Evolutionary conservation across 176 grass and related monocot species (phyloP), one percentile per base, ranked within the genome.

Genomic region (Juncus effusus): DNA sequence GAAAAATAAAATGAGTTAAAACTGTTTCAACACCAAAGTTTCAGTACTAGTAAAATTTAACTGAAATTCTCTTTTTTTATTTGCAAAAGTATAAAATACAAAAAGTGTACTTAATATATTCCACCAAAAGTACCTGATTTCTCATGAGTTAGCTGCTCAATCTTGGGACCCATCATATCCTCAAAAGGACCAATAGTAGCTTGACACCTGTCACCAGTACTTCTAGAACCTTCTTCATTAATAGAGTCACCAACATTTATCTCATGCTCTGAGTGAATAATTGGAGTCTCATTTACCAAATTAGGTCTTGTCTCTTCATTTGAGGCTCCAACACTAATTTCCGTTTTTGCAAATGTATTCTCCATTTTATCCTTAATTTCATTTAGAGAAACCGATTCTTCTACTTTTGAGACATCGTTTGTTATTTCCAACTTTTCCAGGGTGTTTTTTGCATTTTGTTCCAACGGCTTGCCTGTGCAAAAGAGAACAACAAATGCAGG

Each of bases 111-210:
- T 28, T 28, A 28, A 28, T 28, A 28, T 28, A 28, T 28, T 28
- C 19, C 19, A 28, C 19, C 19, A 28, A 28, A 28, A 28, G 19
- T 28, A 12, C 40, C 62, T 65, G 37, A 38, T 62, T 62, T 62
- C 0, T 50, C 10, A 5, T 19, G 15, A 65, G 62, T 39, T 16
- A 10, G 15, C 49, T 13, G 28, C 35, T 65, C 5, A 49, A 39
- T 45, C 41, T 49, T 16, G 35, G 13, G 41, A 14, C 40, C 44
- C 62, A 65, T 50, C 40, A 1, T 42, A 45, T 50, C 62, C 28
- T 45, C 62, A 13, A 35, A 42, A 63, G 61, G 42, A 63, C 61
- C 61, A 63, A 63, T 44, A 4, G 5, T 65, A 51, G 63, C 8
- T 35, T 65, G 14, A 65, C 11, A 51, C 11, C 42, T 65, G 42